phyloP scores from a whole-genome alignment of 176 grass and related monocot genomes.

The Typha latifolia region DNA sequence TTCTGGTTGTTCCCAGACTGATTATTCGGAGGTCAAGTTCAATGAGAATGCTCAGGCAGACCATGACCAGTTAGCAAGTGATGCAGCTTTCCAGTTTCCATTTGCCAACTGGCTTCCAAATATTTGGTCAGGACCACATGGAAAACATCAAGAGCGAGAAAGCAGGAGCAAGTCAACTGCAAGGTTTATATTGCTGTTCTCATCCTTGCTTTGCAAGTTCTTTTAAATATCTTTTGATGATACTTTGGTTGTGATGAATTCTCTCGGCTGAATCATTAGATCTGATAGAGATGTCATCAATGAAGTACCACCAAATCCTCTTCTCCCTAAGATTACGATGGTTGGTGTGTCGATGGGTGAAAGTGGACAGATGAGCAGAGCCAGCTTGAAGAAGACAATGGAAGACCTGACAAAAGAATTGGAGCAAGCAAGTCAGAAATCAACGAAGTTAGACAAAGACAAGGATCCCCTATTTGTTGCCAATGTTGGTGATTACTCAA shows the following conservation, averaged over 20 bases:
- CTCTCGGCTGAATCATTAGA: conserved; percentile 2
- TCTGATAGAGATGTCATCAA: conserved; percentile 18
- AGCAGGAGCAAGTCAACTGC: conserved; percentile 6
- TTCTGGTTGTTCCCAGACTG: conserved; percentile 20
- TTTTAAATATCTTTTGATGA: not conserved
- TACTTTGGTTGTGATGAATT: not conserved
- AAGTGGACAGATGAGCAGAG: conserved; percentile 64
- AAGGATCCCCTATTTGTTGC: conserved; percentile 80
- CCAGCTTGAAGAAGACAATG: conserved; percentile 80
- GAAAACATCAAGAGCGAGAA: conserved; percentile 29
- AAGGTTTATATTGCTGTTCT: conserved; percentile 21
- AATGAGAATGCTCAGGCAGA: conserved; percentile 18
- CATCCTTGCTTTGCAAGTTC: not conserved
- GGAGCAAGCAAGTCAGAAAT: conserved; percentile 49
- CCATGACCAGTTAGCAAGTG: conserved; percentile 18
- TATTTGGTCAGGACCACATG: conserved; percentile 39
- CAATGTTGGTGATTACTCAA: conserved; percentile 77
- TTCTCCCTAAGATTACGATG: conserved; percentile 88
- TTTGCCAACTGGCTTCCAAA: conserved; percentile 67
- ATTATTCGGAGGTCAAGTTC: conserved; percentile 10
- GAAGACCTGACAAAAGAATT: conserved; percentile 74
- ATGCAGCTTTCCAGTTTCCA: conserved; percentile 33
- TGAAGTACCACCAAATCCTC: conserved; percentile 42
- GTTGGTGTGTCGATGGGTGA: conserved; percentile 69
- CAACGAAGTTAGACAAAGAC: conserved; percentile 34